These are phyloP conservation scores for Hydrangea macrophylla DNA, from an alignment of 148 eudicot species.

Conservation along the genomic window DNA sequence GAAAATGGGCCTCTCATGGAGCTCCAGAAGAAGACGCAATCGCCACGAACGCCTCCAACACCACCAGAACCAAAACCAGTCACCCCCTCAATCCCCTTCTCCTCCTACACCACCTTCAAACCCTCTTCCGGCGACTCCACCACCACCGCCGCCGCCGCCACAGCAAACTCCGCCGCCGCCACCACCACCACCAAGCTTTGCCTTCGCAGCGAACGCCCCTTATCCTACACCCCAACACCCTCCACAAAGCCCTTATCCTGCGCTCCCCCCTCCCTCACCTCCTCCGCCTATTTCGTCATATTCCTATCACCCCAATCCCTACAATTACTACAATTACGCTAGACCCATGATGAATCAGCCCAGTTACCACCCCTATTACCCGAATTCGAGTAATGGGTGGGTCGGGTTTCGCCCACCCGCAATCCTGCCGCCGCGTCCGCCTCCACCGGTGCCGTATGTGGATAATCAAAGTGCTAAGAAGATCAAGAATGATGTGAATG, in stretches of 20 bases:
- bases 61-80: slow-evolving; percentile 19
- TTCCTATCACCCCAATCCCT: background rate
- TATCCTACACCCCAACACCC: background rate
- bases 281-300: background rate
- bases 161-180: background rate
- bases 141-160: background rate
- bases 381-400: slow-evolving; percentile 21
- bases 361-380: slow-evolving; percentile 6
- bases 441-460: slow-evolving; percentile 31
- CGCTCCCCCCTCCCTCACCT: slow-evolving; percentile 17
- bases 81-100: slow-evolving; percentile 8
- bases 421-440: background rate
- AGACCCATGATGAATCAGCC: background rate
- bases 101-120: slow-evolving; percentile 8
- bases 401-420: slow-evolving; percentile 32
- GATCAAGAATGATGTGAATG: slow-evolving; percentile 51
- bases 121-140: background rate
- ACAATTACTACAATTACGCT: slow-evolving; percentile 11
- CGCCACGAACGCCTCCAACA: slow-evolving; percentile 2
- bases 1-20: slow-evolving; percentile 41
- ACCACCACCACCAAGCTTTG: background rate
- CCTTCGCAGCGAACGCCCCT: slow-evolving; percentile 9
- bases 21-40: slow-evolving; percentile 25
- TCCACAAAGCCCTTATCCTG: slow-evolving; percentile 1
- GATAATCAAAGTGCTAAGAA: slow-evolving; percentile 49